phyloP scores from a whole-genome alignment of 495 filamentous ascomycete genomes.

The Jackrogersella multiformis region DNA sequence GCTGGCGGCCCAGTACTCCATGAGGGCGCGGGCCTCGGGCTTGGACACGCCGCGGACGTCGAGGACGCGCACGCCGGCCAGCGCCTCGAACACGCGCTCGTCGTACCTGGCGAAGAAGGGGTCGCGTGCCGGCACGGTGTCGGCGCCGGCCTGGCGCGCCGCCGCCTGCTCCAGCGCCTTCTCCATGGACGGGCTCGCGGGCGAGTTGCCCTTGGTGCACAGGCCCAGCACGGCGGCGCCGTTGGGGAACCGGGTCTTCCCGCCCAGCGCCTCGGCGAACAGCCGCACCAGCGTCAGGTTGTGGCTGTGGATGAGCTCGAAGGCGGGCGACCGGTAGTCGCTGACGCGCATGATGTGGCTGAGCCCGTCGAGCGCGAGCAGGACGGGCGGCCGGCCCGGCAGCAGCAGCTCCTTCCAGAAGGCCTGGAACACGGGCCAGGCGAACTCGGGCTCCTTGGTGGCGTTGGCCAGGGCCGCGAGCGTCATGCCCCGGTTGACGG shows the following conservation, averaged over 20 bases:
- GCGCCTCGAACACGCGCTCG: slow-evolving; percentile 67
- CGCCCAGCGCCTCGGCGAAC: slow-evolving; percentile 76
- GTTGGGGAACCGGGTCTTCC: slow-evolving; percentile 67
- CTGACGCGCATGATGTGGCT: slow-evolving; percentile 78
- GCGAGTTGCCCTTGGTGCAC: slow-evolving; percentile 72
- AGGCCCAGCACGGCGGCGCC: slow-evolving; percentile 83
- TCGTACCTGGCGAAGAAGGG: slow-evolving; percentile 74
- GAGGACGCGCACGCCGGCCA: slow-evolving; percentile 61
- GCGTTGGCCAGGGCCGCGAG: slow-evolving; percentile 73
- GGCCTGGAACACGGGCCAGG: slow-evolving; percentile 83
- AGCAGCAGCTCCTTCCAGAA: slow-evolving; percentile 78
- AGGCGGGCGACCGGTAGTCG: slow-evolving; percentile 73
- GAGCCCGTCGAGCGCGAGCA: slow-evolving; percentile 81
- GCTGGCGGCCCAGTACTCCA: slow-evolving; percentile 94
- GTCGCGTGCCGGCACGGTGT: slow-evolving; percentile 65
- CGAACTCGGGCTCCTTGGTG: slow-evolving; percentile 77
- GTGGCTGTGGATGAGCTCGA: slow-evolving; percentile 83
- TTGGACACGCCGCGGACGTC: slow-evolving; percentile 72
- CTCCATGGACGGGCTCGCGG: slow-evolving; percentile 68
- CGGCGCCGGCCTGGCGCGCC: slow-evolving; percentile 47
- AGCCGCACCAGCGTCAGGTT: slow-evolving; percentile 79
- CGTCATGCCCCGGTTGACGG: slow-evolving; percentile 66
- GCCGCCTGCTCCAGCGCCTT: slow-evolving; percentile 66
- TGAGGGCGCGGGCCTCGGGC: slow-evolving; percentile 76
- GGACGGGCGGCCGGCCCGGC: slow-evolving; percentile 76